phyloP scores from a whole-genome alignment of 2,329 filamentous ascomycete genomes.

The Neonectria punicea region DNA sequence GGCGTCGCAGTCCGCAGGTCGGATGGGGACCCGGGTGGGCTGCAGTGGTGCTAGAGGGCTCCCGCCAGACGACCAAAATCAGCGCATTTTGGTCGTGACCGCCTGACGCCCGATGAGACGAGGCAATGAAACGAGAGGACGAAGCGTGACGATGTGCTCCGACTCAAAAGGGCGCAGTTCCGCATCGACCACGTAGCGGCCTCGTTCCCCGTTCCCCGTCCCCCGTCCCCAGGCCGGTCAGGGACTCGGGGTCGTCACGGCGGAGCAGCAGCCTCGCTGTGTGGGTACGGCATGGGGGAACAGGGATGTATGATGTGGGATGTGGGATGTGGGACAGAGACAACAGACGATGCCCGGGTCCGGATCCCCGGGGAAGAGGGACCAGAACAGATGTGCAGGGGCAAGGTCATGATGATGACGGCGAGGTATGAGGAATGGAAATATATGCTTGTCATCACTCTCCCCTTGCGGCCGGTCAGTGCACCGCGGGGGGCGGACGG shows the following conservation, averaged over 20 bases:
- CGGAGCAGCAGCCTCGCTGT: conserved; percentile 2
- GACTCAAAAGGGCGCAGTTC: conserved; percentile 25
- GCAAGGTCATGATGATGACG: conserved; percentile 29
- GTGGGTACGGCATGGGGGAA: conserved; percentile 28
- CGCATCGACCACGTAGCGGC: conserved; percentile 19
- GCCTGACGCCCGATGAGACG: conserved; percentile 35
- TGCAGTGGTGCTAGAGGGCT: conserved; percentile 30
- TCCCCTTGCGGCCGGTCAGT: conserved; percentile 12
- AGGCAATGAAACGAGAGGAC: conserved; percentile 9
- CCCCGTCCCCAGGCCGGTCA: background rate
- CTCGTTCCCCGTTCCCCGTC: background rate
- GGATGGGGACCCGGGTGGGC: conserved; percentile 42
- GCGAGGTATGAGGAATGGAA: conserved; percentile 25
- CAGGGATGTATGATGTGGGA: conserved; percentile 26
- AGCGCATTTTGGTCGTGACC: conserved; percentile 37
- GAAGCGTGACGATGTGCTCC: conserved; percentile 10
- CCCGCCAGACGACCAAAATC: conserved; percentile 17
- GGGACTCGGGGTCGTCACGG: background rate
- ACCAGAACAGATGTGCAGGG: conserved; percentile 25
- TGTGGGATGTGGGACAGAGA: conserved; percentile 15
- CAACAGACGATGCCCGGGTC: conserved; percentile 31
- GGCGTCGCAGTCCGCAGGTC: conserved; percentile 30
- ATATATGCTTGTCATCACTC: conserved; percentile 23
- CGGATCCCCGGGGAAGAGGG: conserved; percentile 36
- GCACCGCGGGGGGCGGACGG: conserved; percentile 4